These are phyloP conservation scores for Boletus sp. DNA, from an alignment of 1,284 basidiomycete species.

Conservation along the genomic window DNA sequence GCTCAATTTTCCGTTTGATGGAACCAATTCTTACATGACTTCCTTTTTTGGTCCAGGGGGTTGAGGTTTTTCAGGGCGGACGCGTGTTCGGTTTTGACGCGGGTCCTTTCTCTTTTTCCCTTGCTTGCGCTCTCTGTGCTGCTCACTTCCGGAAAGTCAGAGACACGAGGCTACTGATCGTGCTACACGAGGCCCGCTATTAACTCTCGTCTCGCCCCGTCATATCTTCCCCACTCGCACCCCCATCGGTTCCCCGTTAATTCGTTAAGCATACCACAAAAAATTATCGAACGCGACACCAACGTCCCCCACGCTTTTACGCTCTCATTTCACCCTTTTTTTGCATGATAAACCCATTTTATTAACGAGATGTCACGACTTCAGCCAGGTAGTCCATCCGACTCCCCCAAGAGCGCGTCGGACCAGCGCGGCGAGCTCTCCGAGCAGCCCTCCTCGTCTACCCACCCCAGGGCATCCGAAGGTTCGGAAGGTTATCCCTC, in stretches of 20 bases:
- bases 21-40: constrained; percentile 22
- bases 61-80: constrained; percentile 42
- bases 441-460: constrained; percentile 42
- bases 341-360: constrained; percentile 38
- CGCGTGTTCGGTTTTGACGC: constrained; percentile 34
- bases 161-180: constrained; percentile 49
- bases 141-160: constrained; percentile 41
- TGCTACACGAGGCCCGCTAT: constrained; percentile 48
- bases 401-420: constrained; percentile 40
- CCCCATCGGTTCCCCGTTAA: constrained; percentile 15
- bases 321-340: constrained; percentile 33
- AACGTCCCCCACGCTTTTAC: constrained; percentile 38
- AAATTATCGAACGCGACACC: constrained; percentile 38
- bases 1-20: constrained; percentile 25
- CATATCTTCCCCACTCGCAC: constrained; percentile 19
- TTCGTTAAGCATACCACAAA: constrained; percentile 24
- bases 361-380: constrained; percentile 54
- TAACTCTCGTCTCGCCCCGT: constrained; percentile 23
- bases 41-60: constrained; percentile 38
- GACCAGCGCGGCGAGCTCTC: constrained; percentile 37
- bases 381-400: constrained; percentile 42
- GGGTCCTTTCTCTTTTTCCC: constrained; percentile 27
- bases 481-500: constrained; percentile 75
- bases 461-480: constrained; percentile 44
- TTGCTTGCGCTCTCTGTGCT: constrained; percentile 22